phyloP scores from a whole-genome alignment of 768 basidiomycete species.

The Leccinum uliginosum region DNA sequence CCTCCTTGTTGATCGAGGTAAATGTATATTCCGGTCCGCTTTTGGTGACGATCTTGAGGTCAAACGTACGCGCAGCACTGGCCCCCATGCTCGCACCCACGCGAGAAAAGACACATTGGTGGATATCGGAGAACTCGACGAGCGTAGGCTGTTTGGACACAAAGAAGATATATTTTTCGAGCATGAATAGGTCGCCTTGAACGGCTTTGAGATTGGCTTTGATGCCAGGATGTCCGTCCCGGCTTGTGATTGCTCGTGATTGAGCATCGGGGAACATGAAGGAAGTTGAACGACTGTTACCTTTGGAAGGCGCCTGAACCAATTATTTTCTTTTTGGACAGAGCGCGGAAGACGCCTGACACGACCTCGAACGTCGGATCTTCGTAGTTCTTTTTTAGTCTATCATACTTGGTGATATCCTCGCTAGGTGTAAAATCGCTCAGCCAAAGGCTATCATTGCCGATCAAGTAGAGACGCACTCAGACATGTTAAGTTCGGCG shows the following conservation, averaged over 20 bases:
- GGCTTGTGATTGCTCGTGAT: conserved; percentile 47
- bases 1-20: conserved; percentile 93
- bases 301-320: conserved; percentile 84
- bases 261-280: background rate
- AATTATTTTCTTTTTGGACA: conserved; percentile 88
- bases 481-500: conserved; percentile 87
- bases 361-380: conserved; percentile 95
- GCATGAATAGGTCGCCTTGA: conserved; percentile 95
- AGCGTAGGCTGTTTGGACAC: conserved; percentile 93
- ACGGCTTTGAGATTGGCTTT: conserved; percentile 97
- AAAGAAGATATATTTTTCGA: conserved; percentile 97
- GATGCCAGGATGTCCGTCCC: conserved; percentile 88
- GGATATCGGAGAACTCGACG: conserved; percentile 85
- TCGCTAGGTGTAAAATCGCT: conserved; percentile 43
- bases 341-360: conserved; percentile 86
- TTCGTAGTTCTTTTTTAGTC: conserved; percentile 90
- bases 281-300: conserved; percentile 33
- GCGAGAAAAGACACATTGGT: conserved; percentile 88
- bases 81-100: conserved; percentile 82
- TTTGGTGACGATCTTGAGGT: conserved; percentile 85
- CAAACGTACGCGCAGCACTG: conserved; percentile 87
- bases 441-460: background rate
- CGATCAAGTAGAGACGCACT: conserved; percentile 49
- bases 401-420: conserved; percentile 72
- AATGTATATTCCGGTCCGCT: conserved; percentile 84